Conservation (phyloP, 768 basidiomycete genomes). For the Xerocomellus amylosporus region DNA sequence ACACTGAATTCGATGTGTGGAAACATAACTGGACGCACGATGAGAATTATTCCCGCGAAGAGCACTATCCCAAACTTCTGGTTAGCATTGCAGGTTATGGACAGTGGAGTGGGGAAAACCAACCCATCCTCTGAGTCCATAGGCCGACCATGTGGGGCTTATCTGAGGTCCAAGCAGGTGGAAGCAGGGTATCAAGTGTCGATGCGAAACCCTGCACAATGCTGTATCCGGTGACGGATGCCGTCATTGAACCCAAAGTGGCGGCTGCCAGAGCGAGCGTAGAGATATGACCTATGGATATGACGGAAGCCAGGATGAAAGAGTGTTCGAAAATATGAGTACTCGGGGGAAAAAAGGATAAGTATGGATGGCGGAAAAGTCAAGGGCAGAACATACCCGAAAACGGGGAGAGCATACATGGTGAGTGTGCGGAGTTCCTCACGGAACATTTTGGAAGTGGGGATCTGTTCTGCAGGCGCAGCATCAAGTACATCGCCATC, state of each 20-base stretch:
- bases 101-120: constrained; percentile 23
- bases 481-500: constrained; percentile 21
- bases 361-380: background rate
- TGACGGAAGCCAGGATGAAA: constrained; percentile 76
- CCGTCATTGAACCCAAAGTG: constrained; percentile 71
- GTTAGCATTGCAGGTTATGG: constrained; percentile 3
- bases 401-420: constrained; percentile 68
- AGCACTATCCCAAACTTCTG: constrained; percentile 43
- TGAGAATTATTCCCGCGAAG: constrained; percentile 52
- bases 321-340: constrained; percentile 84
- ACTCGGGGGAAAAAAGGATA: constrained; percentile 34
- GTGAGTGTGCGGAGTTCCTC: constrained; percentile 60
- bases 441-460: constrained; percentile 39
- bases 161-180: constrained; percentile 90
- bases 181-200: constrained; percentile 89
- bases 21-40: constrained; percentile 45
- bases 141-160: constrained; percentile 83
- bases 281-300: constrained; percentile 89
- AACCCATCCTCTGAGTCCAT: constrained; percentile 88
- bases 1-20: background rate
- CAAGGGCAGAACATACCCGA: constrained; percentile 49
- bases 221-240: constrained; percentile 52
- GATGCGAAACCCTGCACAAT: constrained; percentile 81
- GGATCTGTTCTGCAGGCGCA: constrained; percentile 15
- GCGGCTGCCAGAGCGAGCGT: constrained; percentile 87